Conservation (phyloP, 2,329 filamentous ascomycete genomes). For the Fusarium sp. region DNA sequence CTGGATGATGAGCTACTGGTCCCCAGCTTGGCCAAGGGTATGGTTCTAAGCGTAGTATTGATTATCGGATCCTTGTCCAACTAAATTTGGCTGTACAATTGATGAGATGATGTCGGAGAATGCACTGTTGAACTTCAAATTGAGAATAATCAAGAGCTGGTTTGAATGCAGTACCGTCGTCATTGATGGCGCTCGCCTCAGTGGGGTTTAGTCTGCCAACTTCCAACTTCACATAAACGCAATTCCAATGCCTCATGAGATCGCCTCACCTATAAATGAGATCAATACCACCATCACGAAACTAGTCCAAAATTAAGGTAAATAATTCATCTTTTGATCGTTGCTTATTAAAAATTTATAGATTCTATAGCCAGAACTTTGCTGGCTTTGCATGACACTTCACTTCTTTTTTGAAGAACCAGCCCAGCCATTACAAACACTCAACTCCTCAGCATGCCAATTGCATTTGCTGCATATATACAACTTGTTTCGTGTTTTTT, state of each 20-base stretch:
- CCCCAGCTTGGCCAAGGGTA: slow-evolving; percentile 6
- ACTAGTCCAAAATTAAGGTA: neutral
- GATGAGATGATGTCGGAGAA: neutral
- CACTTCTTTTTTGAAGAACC: slow-evolving; percentile 42
- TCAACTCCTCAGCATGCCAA: slow-evolving; percentile 48
- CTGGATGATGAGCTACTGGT: slow-evolving; percentile 5
- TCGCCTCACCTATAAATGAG: slow-evolving; percentile 8
- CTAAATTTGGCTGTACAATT: neutral
- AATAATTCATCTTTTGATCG: slow-evolving; percentile 37
- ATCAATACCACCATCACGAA: neutral
- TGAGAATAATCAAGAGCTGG: slow-evolving; percentile 1
- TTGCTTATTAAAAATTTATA: slow-evolving; percentile 49
- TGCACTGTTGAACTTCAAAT: neutral
- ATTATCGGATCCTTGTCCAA: neutral
- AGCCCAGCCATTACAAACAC: slow-evolving; percentile 46
- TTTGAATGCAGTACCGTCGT: slow-evolving; percentile 26
- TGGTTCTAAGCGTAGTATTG: slow-evolving; percentile 9
- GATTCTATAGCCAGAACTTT: slow-evolving; percentile 44
- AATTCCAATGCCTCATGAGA: slow-evolving; percentile 12
- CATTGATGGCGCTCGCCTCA: slow-evolving; percentile 31
- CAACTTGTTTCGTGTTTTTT: slow-evolving; percentile 41
- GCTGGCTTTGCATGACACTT: slow-evolving; percentile 41
- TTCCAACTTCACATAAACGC: slow-evolving; percentile 29
- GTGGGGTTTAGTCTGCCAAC: slow-evolving; percentile 36
- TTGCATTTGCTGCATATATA: slow-evolving; percentile 49